These are phyloP conservation scores for Multifurca ochricompacta DNA, from an alignment of 768 basidiomycete genomes.

Conservation along the genomic window DNA sequence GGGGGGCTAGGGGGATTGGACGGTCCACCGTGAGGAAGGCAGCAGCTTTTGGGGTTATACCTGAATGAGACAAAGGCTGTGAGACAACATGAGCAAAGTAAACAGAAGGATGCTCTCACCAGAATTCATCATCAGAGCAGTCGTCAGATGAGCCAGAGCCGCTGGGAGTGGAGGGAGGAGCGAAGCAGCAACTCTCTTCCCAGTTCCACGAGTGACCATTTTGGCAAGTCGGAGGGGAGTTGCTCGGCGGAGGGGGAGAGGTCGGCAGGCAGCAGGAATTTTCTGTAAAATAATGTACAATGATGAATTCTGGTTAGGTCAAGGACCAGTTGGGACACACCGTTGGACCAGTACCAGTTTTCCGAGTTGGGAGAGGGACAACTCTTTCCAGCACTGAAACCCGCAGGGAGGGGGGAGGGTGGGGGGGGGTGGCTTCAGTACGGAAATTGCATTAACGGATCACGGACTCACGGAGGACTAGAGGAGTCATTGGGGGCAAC, in stretches of 20 bases:
- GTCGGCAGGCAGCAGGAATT: conserved; percentile 21
- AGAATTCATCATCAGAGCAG: conserved; percentile 26
- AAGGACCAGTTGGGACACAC: background rate
- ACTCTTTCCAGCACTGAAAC: conserved; percentile 3
- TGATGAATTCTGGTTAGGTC: background rate
- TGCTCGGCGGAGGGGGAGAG: conserved; percentile 13
- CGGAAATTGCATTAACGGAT: background rate
- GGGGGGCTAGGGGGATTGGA: conserved; percentile 40
- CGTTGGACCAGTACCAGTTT: conserved; percentile 8
- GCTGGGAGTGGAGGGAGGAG: background rate
- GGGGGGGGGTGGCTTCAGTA: no score
- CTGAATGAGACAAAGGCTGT: conserved; percentile 19
- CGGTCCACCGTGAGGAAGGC: conserved; percentile 38
- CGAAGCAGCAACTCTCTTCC: conserved; percentile 1
- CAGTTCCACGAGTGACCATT: conserved; percentile 17
- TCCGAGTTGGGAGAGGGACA: conserved; percentile 11
- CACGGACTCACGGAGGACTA: conserved; percentile 29
- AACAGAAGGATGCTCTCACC: conserved; percentile 23
- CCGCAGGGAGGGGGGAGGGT: background rate
- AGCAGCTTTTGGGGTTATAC: conserved; percentile 32
- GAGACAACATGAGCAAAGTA: background rate
- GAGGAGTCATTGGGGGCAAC: conserved; percentile 31
- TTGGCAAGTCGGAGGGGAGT: conserved; percentile 7
- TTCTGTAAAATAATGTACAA: background rate
- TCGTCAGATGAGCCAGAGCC: background rate